Percentiles rank a stretch among this genome's conserved stretches.
Evolutionary conservation across 345 rosid species (phyloP).

Genomic region (Aquilaria malaccensis): DNA sequence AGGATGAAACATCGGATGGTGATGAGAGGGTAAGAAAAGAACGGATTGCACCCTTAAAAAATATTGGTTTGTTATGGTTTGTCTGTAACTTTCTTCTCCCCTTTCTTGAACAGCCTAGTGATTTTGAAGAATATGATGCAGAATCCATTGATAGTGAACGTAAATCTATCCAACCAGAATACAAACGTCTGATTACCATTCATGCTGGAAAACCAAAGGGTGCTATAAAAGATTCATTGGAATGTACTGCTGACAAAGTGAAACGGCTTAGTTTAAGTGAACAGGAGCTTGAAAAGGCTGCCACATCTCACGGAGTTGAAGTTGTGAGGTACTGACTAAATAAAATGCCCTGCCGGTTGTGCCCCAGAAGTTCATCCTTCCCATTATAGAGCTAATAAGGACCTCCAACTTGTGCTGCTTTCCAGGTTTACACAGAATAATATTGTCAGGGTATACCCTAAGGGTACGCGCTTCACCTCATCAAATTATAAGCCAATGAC

Average conservation of each 20-base stretch:
- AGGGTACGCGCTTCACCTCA: slow-evolving; percentile 79
- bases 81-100: neutral
- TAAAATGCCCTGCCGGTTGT: too few species aligned
- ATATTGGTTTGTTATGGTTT: neutral
- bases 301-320: slow-evolving; percentile 39
- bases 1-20: slow-evolving; percentile 38
- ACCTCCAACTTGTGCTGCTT: neutral
- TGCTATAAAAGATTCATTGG: slow-evolving; percentile 32
- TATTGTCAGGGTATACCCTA: slow-evolving; percentile 78
- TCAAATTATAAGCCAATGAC: neutral
- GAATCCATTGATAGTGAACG: slow-evolving; percentile 12
- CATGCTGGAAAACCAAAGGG: slow-evolving; percentile 61
- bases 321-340: slow-evolving; percentile 42
- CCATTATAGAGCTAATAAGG: too few species aligned
- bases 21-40: slow-evolving; percentile 29
- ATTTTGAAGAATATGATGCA: slow-evolving; percentile 41
- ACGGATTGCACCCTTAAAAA: neutral
- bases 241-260: slow-evolving; percentile 33
- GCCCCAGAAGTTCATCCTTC: too few species aligned
- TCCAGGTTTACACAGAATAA: slow-evolving; percentile 80
- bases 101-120: slow-evolving; percentile 17
- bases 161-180: slow-evolving; percentile 20
- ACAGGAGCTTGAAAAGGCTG: slow-evolving; percentile 52
- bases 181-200: slow-evolving; percentile 44
- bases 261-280: slow-evolving; percentile 78